Percentiles rank a stretch among this genome's conserved stretches.
Evolutionary conservation across 192 early-diverging fungal species (phyloP).

Genomic region (Chytriomyces sp.): DNA sequence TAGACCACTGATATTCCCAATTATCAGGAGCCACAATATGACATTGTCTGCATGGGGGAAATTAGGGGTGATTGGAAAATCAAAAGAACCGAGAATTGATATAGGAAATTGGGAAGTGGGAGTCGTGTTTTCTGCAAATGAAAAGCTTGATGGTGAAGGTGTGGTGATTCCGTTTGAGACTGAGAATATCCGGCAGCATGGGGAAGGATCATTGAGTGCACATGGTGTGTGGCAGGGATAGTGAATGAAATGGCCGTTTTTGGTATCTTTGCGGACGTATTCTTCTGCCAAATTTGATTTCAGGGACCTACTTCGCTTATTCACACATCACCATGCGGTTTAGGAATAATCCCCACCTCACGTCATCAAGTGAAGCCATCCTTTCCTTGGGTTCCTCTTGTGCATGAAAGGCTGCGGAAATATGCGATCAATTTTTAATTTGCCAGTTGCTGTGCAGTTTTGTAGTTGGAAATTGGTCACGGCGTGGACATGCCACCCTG

Average conservation of each 20-base stretch:
- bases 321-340: no score
- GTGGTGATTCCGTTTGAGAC: slow-evolving; percentile 3
- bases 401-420: no score
- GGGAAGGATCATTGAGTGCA: neutral
- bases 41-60: slow-evolving; percentile 33
- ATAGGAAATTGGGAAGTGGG: slow-evolving; percentile 29
- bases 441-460: no score
- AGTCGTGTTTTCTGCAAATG: neutral
- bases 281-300: no score
- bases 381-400: no score
- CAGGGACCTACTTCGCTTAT: no score
- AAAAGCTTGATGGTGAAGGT: neutral
- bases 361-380: no score
- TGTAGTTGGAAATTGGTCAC: no score
- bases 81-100: slow-evolving; percentile 13
- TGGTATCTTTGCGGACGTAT: no score
- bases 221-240: neutral
- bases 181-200: neutral
- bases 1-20: neutral
- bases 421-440: no score
- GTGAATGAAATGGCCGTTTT: neutral
- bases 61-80: slow-evolving; percentile 1
- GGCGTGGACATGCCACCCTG: no score
- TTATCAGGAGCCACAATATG: slow-evolving; percentile 32
- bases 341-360: no score